phyloP scores from a whole-genome alignment of 208 protist genomes.

The Wallacemonas rigidus region DNA sequence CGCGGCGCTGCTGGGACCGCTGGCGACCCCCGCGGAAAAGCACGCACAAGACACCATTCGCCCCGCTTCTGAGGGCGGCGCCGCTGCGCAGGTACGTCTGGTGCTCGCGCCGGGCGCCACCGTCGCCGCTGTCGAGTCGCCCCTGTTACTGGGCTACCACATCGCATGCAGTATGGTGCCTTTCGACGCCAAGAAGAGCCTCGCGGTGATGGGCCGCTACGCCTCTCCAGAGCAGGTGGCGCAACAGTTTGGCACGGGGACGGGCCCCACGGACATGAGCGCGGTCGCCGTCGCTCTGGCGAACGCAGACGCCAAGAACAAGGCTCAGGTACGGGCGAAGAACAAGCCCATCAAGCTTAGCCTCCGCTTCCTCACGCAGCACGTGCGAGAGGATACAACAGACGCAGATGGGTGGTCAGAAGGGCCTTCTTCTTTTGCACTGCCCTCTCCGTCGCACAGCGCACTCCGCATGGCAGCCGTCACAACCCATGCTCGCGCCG shows the following conservation, averaged over 20 bases:
- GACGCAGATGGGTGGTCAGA: slow-evolving; percentile 9
- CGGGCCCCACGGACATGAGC: background rate
- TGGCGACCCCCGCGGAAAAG: slow-evolving; percentile 3
- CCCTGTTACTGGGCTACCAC: slow-evolving; percentile 33
- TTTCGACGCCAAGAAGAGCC: slow-evolving; percentile 33
- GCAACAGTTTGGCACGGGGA: background rate
- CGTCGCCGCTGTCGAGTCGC: slow-evolving; percentile 28
- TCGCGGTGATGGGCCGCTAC: slow-evolving; percentile 30
- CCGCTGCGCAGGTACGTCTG: slow-evolving; percentile 21
- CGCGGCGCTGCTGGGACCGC: background rate
- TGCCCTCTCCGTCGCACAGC: background rate
- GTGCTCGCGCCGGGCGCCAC: slow-evolving; percentile 42
- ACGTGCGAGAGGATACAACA: slow-evolving; percentile 16
- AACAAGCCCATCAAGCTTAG: slow-evolving; percentile 11
- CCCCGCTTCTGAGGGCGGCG: background rate
- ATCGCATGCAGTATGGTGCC: slow-evolving; percentile 32
- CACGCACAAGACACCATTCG: background rate
- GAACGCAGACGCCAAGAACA: slow-evolving; percentile 13
- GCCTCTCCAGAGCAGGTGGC: slow-evolving; percentile 26
- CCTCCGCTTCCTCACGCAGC: slow-evolving; percentile 11
- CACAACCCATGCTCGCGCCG: background rate
- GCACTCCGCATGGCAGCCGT: background rate
- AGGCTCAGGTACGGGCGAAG: slow-evolving; percentile 2
- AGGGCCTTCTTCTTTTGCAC: background rate
- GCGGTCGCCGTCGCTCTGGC: background rate